phyloP scores from a whole-genome alignment of 257 asterid species.

The Verbena officinalis region DNA sequence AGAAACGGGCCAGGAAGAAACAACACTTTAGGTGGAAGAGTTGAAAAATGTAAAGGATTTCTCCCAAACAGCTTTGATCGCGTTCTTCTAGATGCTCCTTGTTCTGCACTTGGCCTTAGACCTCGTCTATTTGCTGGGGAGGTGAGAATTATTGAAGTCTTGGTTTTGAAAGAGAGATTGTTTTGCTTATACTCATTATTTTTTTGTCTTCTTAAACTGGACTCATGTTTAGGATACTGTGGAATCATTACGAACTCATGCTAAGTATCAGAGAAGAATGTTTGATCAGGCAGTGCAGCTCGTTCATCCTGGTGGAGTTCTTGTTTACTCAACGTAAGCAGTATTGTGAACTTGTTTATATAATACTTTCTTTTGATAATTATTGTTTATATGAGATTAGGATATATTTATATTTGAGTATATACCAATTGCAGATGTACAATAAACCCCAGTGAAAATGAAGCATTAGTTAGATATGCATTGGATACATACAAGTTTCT shows the following conservation, averaged over 20 bases:
- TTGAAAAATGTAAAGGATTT: constrained; percentile 79
- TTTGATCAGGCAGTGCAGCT: constrained; percentile 98
- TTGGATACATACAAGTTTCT: constrained; percentile 80
- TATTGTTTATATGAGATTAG: background rate
- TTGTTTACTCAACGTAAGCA: constrained; percentile 94
- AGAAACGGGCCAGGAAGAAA: constrained; percentile 85
- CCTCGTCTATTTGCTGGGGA: constrained; percentile 94
- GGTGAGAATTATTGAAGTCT: constrained; percentile 43
- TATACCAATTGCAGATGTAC: constrained; percentile 73
- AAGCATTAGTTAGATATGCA: constrained; percentile 94
- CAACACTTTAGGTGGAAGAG: constrained; percentile 71
- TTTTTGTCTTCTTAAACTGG: constrained; percentile 8
- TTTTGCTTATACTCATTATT: constrained; percentile 4
- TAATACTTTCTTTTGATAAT: constrained; percentile 1
- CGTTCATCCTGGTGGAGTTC: constrained; percentile 95
- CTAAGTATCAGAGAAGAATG: constrained; percentile 89
- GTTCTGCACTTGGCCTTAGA: constrained; percentile 98
- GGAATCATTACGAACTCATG: constrained; percentile 80
- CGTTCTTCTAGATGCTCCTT: constrained; percentile 98
- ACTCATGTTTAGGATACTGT: constrained; percentile 62
- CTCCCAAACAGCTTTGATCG: constrained; percentile 90
- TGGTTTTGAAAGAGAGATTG: background rate
- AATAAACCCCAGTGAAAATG: constrained; percentile 98
- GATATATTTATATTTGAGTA: constrained; percentile 4
- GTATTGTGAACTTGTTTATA: constrained; percentile 13